These are phyloP conservation scores for Porcisia deanei DNA, from an alignment of 208 protist genomes.

Conservation along the genomic window DNA sequence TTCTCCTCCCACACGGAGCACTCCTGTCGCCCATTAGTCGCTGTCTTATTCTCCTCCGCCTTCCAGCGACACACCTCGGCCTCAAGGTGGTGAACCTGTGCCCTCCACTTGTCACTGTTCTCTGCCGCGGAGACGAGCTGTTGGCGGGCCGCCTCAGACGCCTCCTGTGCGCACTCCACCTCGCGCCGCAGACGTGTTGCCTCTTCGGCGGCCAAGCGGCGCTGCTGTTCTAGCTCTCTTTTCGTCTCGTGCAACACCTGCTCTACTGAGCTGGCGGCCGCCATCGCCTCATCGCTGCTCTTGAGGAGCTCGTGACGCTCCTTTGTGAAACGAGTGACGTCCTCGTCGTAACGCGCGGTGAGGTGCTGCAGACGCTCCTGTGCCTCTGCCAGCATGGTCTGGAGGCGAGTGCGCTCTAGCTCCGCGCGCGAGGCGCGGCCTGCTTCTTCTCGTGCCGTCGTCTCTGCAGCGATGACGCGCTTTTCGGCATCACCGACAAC, in stretches of 20 bases:
- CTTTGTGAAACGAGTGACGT: conserved; percentile 40
- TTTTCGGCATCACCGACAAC: conserved; percentile 39
- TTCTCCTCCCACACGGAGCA: conserved; percentile 42
- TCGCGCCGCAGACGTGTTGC: conserved; percentile 24
- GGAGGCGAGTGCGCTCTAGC: conserved; percentile 62
- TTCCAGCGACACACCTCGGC: conserved; percentile 61
- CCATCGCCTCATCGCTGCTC: conserved; percentile 39
- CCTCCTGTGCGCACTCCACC: conserved; percentile 21
- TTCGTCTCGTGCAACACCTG: conserved; percentile 34
- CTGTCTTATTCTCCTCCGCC: conserved; percentile 41
- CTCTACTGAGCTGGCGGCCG: conserved; percentile 21
- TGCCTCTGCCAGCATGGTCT: conserved; percentile 53
- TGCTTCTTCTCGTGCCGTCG: conserved; percentile 53
- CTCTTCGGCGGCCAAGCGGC: conserved; percentile 29
- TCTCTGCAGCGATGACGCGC: conserved; percentile 51
- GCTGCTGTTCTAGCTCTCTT: conserved; percentile 33
- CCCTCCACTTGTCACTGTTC: conserved; percentile 31
- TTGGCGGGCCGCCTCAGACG: conserved; percentile 12
- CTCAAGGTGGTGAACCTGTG: conserved; percentile 28
- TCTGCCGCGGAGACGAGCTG: conserved; percentile 22
- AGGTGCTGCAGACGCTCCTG: conserved; percentile 60
- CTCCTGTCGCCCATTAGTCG: conserved; percentile 34
- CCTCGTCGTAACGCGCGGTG: conserved; percentile 44
- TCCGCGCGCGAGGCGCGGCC: conserved; percentile 43
- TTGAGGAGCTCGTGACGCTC: conserved; percentile 47